Percentiles rank a stretch among this genome's conserved stretches.
These are phyloP conservation scores for Aureobasidium musti DNA, from an alignment of 2,329 filamentous ascomycete species.

Conservation along the genomic window DNA sequence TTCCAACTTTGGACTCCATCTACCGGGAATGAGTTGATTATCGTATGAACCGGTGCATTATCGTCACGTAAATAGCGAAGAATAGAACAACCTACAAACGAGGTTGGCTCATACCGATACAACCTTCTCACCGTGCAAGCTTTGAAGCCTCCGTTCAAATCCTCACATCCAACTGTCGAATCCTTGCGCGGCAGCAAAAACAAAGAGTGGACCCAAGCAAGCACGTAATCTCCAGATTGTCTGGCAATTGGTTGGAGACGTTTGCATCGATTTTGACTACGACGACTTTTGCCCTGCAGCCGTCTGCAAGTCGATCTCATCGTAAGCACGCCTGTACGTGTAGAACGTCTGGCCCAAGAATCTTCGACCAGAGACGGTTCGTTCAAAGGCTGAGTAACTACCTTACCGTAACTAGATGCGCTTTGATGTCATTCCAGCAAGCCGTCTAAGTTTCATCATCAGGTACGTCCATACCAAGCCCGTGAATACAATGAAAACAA, in stretches of 20 bases:
- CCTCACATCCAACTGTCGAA: not conserved
- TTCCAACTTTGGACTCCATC: constrained; percentile 18
- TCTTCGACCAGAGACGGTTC: not conserved
- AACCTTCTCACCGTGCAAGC: constrained; percentile 3
- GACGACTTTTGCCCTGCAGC: not conserved
- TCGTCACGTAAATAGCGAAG: not conserved
- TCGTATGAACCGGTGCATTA: not conserved
- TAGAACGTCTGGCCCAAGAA: not conserved
- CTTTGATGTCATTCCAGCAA: constrained; percentile 12
- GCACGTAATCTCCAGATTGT: constrained; percentile 17
- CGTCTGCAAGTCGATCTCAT: not conserved
- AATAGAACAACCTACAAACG: too few relatives aligned
- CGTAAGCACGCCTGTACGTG: not conserved
- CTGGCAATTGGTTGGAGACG: constrained; percentile 9
- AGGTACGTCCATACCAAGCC: constrained; percentile 12
- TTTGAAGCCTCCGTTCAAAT: not conserved
- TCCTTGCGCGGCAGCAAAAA: constrained; percentile 14
- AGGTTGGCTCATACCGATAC: not conserved
- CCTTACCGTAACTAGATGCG: not conserved
- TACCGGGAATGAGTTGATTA: constrained; percentile 3
- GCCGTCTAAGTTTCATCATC: not conserved
- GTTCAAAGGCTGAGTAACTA: not conserved
- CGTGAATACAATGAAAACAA: not conserved
- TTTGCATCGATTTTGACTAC: too few relatives aligned
- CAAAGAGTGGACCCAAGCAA: constrained; percentile 13